These are phyloP conservation scores for Suillus cothurnatus DNA, from an alignment of 768 basidiomycete genomes.

Conservation along the genomic window DNA sequence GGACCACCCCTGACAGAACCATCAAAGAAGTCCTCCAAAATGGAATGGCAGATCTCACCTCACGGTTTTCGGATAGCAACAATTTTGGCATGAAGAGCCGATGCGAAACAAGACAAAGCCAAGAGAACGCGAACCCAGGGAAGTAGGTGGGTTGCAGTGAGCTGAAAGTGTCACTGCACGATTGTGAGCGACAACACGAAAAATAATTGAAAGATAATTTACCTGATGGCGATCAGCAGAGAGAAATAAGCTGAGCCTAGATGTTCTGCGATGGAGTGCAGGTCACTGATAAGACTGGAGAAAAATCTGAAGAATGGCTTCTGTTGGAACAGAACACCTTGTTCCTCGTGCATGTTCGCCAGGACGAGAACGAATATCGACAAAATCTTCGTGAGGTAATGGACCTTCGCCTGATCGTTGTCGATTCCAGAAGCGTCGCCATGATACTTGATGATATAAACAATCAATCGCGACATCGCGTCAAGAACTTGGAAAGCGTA, in stretches of 20 bases:
- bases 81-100: slow-evolving; percentile 97
- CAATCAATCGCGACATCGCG: slow-evolving; percentile 92
- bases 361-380: slow-evolving; percentile 96
- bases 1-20: slow-evolving; percentile 72
- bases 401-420: slow-evolving; percentile 93
- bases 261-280: slow-evolving; percentile 82
- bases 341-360: slow-evolving; percentile 94
- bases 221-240: slow-evolving; percentile 87
- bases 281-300: slow-evolving; percentile 91
- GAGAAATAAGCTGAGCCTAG: slow-evolving; percentile 91
- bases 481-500: slow-evolving; percentile 92
- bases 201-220: slow-evolving; percentile 17
- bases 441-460: slow-evolving; percentile 99
- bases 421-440: slow-evolving; percentile 93
- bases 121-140: slow-evolving; percentile 97
- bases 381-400: slow-evolving; percentile 95
- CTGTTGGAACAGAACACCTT: slow-evolving; percentile 88
- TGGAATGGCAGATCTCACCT: slow-evolving; percentile 47
- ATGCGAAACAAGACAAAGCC: slow-evolving; percentile 96
- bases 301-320: slow-evolving; percentile 99
- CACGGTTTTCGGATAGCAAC: slow-evolving; percentile 82
- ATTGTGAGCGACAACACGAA: slow-evolving; percentile 7
- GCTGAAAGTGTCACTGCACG: slow-evolving; percentile 84
- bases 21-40: slow-evolving; percentile 11
- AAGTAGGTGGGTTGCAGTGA: slow-evolving; percentile 96